Base-by-base conservation (phyloP, 371 early-diverging fungal species). In the Dichotomocladium elegans region DNA sequence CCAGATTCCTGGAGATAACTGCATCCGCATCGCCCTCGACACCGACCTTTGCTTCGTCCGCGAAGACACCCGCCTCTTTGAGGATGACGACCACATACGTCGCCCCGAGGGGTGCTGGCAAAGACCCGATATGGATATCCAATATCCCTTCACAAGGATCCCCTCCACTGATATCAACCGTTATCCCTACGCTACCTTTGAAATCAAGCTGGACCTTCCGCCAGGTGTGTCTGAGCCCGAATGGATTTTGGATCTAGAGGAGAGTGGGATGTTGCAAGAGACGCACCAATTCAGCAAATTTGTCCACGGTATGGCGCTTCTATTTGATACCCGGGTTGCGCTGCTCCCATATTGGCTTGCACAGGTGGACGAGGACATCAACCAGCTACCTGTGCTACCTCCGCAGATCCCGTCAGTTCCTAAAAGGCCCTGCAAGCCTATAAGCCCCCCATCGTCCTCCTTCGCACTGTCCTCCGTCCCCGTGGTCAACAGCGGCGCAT, bases 271-370 rank as follows among this genome's bases (percentile, higher is more conserved):
- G 55, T 92, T 99, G 22, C 95, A 96, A 68, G 95, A 94, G 33
- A 98, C 98, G 8, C 95, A 95, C 51, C 97, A 96, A 72, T 99
- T 99, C 77, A 91, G 90, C 58, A 99, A 99, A 72, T 99, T 95
- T 75, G 88, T 98, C 35, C 99, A 99, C 70, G 99, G 99, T 61
- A 83, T 91, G 21, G 90, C 98, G 5, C 89, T 95, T 28, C 83
- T 99, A 55, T 86, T 98, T 54, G 94, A 94, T 58, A 76, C 78
- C 24, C 82, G 89, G 30, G 94, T 99, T 7, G 80, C 86, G 14
- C 79, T 95, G 40, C 82, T 99, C 50, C 99, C 99, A 9, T 98
- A 96, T 75, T 99, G 99, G 99, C 74, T 89, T 27, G 91, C 94
- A 22, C 97, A 98, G 67, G 95, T 99, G 85, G 87, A 37, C 37